These are phyloP conservation scores for Hibiscus mutabilis DNA, from an alignment of 345 rosid genomes.

Conservation along the genomic window DNA sequence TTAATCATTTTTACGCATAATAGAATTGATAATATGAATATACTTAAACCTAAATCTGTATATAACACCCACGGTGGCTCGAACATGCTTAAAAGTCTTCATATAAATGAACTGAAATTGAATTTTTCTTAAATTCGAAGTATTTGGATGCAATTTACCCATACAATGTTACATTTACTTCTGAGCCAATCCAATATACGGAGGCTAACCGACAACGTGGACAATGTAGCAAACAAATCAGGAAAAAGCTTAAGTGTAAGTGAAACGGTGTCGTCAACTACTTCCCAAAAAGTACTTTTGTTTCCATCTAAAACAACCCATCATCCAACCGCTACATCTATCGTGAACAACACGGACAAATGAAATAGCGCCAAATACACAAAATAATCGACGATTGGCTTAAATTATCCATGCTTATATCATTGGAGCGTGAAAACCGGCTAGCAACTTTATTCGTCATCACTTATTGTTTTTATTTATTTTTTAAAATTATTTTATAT, in stretches of 20 bases:
- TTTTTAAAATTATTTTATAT: neutral
- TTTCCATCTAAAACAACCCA: neutral
- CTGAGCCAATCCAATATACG: neutral
- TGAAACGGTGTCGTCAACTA: conserved; percentile 1
- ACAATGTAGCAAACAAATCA: conserved; percentile 1
- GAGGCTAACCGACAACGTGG: conserved; percentile 12
- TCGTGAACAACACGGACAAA: neutral
- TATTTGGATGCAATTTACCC: neutral
- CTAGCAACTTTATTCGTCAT: conserved; percentile 4
- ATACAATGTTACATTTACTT: too few relatives aligned
- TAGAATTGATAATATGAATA: too few relatives aligned
- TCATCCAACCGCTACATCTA: neutral
- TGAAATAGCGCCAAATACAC: neutral
- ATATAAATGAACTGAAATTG: too few relatives aligned
- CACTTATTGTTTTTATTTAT: neutral
- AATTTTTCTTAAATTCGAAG: neutral
- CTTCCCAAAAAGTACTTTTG: neutral
- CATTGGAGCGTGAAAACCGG: neutral
- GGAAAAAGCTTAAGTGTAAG: neutral
- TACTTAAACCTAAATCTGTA: too few relatives aligned
- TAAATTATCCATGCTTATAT: neutral
- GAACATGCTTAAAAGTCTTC: too few relatives aligned
- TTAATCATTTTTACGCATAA: too few relatives aligned
- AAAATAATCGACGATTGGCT: neutral
- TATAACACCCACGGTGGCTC: too few relatives aligned